Base-by-base conservation (phyloP, 257 asterid genomes). In the Plantago ovata region DNA sequence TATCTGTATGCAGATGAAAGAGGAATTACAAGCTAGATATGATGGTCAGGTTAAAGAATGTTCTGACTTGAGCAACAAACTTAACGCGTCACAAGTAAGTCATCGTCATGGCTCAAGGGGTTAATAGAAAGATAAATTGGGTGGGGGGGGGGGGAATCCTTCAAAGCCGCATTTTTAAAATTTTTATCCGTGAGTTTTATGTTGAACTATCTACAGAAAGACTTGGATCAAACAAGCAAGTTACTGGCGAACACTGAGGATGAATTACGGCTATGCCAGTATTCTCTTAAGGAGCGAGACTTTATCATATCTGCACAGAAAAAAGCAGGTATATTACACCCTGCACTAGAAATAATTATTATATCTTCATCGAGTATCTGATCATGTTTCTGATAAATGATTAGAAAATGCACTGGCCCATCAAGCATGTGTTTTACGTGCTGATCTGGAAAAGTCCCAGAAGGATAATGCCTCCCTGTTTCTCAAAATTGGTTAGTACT, bases 401-500 rank as follows among this genome's bases (percentile, higher is more conserved):
- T 64, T 69, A 89, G 96, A 89, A 76, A 89, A 81, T 79, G 92
- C 86, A 2, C 67, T 89, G 70, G 81, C 87, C 64, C 91, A 85
- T 66, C 95, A 81, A 75, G 94, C 96, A 58, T 79, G 87, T 76
- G 82, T 70, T 14, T 77, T 89, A 69, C 80, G 87, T 10, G 82
- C 91, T 71, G 94, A 89, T 53, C 72, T 89, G 87, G 96, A 85
- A 60, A 85, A 80, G 77, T 72, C 94, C 52, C 83, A 72, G 51
- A 68, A 69, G 68, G 91, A 89, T 45, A 85, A 85, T 38, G 74
- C 82, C 44, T 83, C 91, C 22, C 61, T 89, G 16, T 81, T 75
- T 71, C 69, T 42, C 41, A 89, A 89, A 82, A 83, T 89, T 59
- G 85, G 95, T 85, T 67, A 18, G 67, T 57, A 43, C 13, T 39